A percentile compares a stretch with the other conserved stretches of the same genome.
Evolutionary conservation across 108 stramenopile genomes (phyloP).

Genomic region (Mediolabrus comicus): DNA sequence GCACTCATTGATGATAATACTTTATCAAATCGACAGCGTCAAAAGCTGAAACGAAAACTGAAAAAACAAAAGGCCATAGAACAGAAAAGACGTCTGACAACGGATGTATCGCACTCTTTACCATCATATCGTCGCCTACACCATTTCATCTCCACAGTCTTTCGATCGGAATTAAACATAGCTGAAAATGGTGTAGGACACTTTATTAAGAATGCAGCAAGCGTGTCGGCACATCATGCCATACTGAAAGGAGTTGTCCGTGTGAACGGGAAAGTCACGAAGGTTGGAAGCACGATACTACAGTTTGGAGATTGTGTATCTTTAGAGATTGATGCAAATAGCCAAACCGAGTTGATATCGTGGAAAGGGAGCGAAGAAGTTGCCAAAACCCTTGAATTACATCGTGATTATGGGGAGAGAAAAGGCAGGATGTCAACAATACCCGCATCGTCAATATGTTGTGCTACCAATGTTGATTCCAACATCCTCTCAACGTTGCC

Average conservation of each 20-base stretch:
- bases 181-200: constrained; percentile 17
- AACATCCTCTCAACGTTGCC: background rate
- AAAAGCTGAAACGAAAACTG: constrained; percentile 1
- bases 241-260: constrained; percentile 10
- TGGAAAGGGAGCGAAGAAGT: constrained; percentile 13
- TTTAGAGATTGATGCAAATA: constrained; percentile 2
- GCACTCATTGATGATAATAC: background rate
- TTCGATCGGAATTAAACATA: constrained; percentile 15
- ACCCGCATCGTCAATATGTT: background rate
- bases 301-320: constrained; percentile 12
- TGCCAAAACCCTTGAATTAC: constrained; percentile 4
- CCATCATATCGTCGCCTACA: background rate
- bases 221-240: constrained; percentile 25
- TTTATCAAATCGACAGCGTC: background rate
- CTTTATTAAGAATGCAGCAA: constrained; percentile 13
- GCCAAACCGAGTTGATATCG: constrained; percentile 9
- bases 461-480: background rate
- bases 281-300: constrained; percentile 1
- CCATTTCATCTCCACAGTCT: constrained; percentile 12
- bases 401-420: constrained; percentile 13
- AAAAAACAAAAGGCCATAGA: background rate
- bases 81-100: background rate
- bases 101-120: background rate
- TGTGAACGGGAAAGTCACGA: constrained; percentile 7
- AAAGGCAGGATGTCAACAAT: constrained; percentile 12